Base-by-base conservation (phyloP, 176 grass and related monocot species). In the barley (Hordeum vulgare) region DNA sequence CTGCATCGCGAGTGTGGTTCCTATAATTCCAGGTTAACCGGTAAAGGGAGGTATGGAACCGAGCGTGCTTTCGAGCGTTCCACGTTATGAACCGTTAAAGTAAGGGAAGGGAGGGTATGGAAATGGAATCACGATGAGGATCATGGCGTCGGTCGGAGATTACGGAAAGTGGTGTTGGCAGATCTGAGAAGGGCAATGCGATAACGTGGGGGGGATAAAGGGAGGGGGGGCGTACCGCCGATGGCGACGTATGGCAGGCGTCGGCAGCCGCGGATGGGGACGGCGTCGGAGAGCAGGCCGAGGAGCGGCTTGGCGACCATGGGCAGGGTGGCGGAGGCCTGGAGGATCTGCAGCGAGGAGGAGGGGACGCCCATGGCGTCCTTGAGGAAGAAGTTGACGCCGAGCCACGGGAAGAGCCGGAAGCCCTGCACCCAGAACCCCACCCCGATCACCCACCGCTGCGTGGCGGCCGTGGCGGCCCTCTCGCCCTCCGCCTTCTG, bases 391-490 rank as follows among this genome's bases (percentile, higher is more conserved):
- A 95, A 98, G 79, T 86, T 95, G 83, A 98, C 77, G 76, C 79
- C 96, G 3, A 98, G 80, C 96, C 93, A 98, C 5, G 93, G 93
- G 76, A 98, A 98, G 24, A 94, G 90, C 25, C 96, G 81, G 83
- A 95, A 95, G 15, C 96, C 96, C 83, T 98, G 96, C 68, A 98
- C 87, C 96, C 89, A 95, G 83, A 98, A 98, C 7, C 96, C 96
- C 53, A 90, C 37, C 8, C 91, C 89, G 66, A 95, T 90, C 96
- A 95, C 83, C 85, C 79, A 36, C 84, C 84, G 76, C 85, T 85
- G 84, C 81, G 66, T 49, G 75, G 88, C 94, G 75, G 88, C 94
- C 82, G 71, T 82, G 65, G 74, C 88, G 2, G 76, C 78, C 31
- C 18, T 62, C 63, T 64, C 80, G 66, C 21, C 69, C 25, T 36